phyloP scores from a whole-genome alignment of 2,329 filamentous ascomycete genomes.

The Drechslerella dactyloides region DNA sequence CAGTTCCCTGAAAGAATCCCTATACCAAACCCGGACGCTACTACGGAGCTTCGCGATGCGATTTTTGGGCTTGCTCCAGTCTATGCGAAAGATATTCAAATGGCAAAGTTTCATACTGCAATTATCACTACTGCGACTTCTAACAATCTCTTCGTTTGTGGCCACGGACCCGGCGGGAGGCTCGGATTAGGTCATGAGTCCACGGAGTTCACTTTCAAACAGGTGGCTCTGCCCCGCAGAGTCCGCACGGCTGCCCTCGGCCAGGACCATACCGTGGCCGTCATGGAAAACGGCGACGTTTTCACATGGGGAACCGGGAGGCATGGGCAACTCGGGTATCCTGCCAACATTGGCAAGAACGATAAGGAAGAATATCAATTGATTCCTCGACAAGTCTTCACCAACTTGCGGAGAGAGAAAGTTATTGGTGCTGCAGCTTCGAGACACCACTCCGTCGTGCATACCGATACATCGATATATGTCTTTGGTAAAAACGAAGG shows the following conservation, averaged over 20 bases:
- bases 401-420: conserved; percentile 82
- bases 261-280: conserved; percentile 86
- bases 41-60: conserved; percentile 16
- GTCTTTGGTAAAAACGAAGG: conserved; percentile 96
- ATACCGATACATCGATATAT: conserved; percentile 80
- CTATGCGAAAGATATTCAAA: conserved; percentile 56
- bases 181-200: conserved; percentile 84
- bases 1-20: conserved; percentile 87
- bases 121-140: conserved; percentile 85
- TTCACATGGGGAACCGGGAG: conserved; percentile 94
- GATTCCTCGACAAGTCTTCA: conserved; percentile 86
- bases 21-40: conserved; percentile 72
- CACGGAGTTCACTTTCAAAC: conserved; percentile 83
- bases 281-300: conserved; percentile 84
- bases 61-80: conserved; percentile 23
- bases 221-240: conserved; percentile 70
- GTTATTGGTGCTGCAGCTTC: conserved; percentile 87
- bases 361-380: conserved; percentile 85
- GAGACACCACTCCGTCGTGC: conserved; percentile 86
- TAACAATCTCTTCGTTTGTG: conserved; percentile 90
- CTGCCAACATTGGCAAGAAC: conserved; percentile 67
- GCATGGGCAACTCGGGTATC: conserved; percentile 84
- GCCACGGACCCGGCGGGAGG: conserved; percentile 86
- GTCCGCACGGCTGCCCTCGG: conserved; percentile 81
- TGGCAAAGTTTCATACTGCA: conserved; percentile 91